Base-by-base conservation (phyloP, 805 yeast genomes). In the Candida vaughaniae region DNA sequence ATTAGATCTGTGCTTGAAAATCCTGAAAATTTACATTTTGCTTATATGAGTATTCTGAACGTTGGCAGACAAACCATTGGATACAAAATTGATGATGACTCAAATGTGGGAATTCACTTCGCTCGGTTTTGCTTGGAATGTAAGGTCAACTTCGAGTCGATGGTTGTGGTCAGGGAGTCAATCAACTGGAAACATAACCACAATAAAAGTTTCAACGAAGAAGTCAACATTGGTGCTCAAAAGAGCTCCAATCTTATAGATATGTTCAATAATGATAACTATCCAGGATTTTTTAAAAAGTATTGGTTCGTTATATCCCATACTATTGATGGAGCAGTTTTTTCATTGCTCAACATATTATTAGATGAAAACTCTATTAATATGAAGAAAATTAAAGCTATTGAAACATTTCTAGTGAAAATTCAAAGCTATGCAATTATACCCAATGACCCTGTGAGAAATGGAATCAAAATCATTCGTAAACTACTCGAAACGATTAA, bases 281-380 rank as follows among this genome's bases (percentile, higher is more conserved):
- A 34, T 29, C 42, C 42, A 5, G 29, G 14, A 5, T 42, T 42
- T 25, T 35, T 22, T 22, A 35, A 35, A 27, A 32, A 30, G 35
- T 38, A 35, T 25, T 42, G 46, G 46, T 11, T 38, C 16, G 35
- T 29, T 8, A 22, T 20, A 15, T 39, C 37, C 4, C 46, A 42
- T 29, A 23, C 25, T 12, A 25, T 38, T 11, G 26, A 42, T n/a
- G 46, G 40, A 15, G 31, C 38, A 6, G 29, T 42, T 7, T 42
- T 38, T 22, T 9, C 37, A 4, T 29, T 42, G 17, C 27, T 39
- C 19, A 27, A 36, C 12, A 38, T 42, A 33, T 32, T 42, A 4
- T 8, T 38, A 3, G 29, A 42, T 20, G 42, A 35, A 30, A 20
- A 6, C 10, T 6, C 6, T 7, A 20, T 27, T 18, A 27, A 27